phyloP scores from a whole-genome alignment of 2,329 filamentous ascomycete species.

The Macrophomina phaseolina region DNA sequence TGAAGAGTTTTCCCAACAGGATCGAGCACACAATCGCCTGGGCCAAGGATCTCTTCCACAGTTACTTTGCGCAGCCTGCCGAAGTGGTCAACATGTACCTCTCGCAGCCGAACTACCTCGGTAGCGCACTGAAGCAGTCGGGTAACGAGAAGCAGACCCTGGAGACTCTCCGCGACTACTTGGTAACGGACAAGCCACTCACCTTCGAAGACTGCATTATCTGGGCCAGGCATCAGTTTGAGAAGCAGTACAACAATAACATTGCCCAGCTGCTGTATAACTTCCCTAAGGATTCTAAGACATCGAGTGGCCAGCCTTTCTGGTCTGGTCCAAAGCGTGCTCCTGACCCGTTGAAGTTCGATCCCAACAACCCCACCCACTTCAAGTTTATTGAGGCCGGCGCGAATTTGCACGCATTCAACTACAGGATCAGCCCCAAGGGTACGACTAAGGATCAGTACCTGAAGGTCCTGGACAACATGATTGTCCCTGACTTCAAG shows the following conservation, averaged over 20 bases:
- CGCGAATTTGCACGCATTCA: constrained; percentile 94
- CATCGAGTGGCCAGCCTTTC: constrained; percentile 87
- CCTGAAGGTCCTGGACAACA: constrained; percentile 79
- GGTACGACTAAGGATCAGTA: constrained; percentile 74
- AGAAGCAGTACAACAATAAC: constrained; percentile 95
- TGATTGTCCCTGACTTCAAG: constrained; percentile 94
- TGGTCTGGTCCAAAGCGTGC: constrained; percentile 99
- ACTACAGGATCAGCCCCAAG: constrained; percentile 94
- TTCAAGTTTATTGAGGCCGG: constrained; percentile 86
- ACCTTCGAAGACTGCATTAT: constrained; percentile 96
- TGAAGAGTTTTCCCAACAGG: constrained; percentile 95
- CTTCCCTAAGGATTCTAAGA: constrained; percentile 92
- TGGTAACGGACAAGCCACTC: constrained; percentile 89
- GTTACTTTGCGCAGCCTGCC: constrained; percentile 88
- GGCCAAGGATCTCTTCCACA: constrained; percentile 95
- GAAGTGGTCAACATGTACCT: constrained; percentile 95
- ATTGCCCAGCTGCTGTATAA: constrained; percentile 96
- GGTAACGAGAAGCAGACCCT: constrained; percentile 94
- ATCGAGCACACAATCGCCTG: constrained; percentile 99
- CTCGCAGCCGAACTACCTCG: constrained; percentile 87
- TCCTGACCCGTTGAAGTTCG: constrained; percentile 88
- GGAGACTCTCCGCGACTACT: constrained; percentile 85
- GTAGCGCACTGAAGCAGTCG: constrained; percentile 84
- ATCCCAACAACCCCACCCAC: constrained; percentile 82
- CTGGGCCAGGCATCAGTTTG: constrained; percentile 92